A percentile compares a stretch with the other conserved stretches of the same genome.
phyloP scores from a whole-genome alignment of 345 rosid genomes.

The Salix brachista region DNA sequence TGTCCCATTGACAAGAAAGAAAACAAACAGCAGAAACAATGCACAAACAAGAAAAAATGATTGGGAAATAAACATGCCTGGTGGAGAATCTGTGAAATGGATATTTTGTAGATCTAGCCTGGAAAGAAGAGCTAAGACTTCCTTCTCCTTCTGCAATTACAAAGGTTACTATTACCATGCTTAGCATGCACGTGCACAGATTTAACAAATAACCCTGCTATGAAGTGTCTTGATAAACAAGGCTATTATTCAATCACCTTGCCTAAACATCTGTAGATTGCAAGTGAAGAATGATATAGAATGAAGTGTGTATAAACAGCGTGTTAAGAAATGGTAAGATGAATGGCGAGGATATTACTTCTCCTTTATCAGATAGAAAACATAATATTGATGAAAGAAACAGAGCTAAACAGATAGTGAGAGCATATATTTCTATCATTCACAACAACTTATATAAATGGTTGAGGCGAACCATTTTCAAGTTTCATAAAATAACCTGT shows the following conservation, averaged over 20 bases:
- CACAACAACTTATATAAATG: background rate
- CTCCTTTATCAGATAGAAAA: background rate
- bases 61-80: constrained; percentile 42
- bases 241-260: background rate
- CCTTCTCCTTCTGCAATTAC: constrained; percentile 73
- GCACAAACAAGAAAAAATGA: background rate
- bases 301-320: background rate
- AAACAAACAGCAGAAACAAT: background rate
- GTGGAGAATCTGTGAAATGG: constrained; percentile 61
- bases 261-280: background rate
- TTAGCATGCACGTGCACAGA: background rate
- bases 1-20: background rate
- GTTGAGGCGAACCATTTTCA: background rate
- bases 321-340: background rate
- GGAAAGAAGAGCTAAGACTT: constrained; percentile 78
- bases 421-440: background rate
- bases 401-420: background rate
- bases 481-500: background rate
- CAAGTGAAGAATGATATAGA: background rate
- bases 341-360: background rate
- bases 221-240: background rate
- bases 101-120: constrained; percentile 66
- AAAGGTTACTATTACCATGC: background rate
- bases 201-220: background rate
- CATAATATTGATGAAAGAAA: background rate